phyloP scores from a whole-genome alignment of 495 filamentous ascomycete species.

The Hyaloscypha finlandica region DNA sequence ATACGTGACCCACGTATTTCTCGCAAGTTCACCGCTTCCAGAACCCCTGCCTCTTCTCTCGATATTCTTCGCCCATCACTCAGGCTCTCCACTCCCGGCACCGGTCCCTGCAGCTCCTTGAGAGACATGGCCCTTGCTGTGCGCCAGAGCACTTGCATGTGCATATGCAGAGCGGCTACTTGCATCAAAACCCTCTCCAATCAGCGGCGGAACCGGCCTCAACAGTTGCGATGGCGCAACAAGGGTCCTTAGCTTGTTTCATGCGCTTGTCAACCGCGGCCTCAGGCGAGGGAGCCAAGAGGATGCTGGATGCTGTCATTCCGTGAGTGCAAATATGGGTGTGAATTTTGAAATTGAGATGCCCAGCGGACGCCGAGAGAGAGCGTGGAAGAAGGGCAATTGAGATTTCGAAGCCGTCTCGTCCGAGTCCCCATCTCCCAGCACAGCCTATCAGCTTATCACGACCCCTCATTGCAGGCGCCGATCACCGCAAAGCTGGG shows the following conservation, averaged over 20 bases:
- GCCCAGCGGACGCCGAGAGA: neutral
- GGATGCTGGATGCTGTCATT: neutral
- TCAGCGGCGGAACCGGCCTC: conserved; percentile 13
- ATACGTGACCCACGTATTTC: conserved; percentile 34
- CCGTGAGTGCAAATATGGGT: neutral
- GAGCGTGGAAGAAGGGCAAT: neutral
- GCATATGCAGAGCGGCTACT: conserved; percentile 33
- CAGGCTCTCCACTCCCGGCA: conserved; percentile 30
- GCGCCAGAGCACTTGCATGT: conserved; percentile 32
- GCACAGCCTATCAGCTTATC: conserved; percentile 29
- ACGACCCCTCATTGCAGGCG: conserved; percentile 14
- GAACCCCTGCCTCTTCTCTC: conserved; percentile 2
- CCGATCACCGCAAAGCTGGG: conserved; percentile 20
- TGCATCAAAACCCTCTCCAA: conserved; percentile 32
- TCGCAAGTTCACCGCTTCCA: conserved; percentile 32
- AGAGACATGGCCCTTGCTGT: conserved; percentile 28
- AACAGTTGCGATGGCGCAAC: conserved; percentile 19
- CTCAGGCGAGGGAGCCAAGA: neutral
- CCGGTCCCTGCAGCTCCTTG: conserved; percentile 35
- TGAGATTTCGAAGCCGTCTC: neutral
- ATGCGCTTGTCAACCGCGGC: conserved; percentile 19
- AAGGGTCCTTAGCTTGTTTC: conserved; percentile 33
- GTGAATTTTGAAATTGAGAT: conserved; percentile 1
- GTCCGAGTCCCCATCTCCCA: conserved; percentile 11
- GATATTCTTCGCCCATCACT: conserved; percentile 14